Percentiles rank a stretch among this genome's conserved stretches.
phyloP scores from a whole-genome alignment of 257 asterid genomes.

The Rubia yunnanensis region DNA sequence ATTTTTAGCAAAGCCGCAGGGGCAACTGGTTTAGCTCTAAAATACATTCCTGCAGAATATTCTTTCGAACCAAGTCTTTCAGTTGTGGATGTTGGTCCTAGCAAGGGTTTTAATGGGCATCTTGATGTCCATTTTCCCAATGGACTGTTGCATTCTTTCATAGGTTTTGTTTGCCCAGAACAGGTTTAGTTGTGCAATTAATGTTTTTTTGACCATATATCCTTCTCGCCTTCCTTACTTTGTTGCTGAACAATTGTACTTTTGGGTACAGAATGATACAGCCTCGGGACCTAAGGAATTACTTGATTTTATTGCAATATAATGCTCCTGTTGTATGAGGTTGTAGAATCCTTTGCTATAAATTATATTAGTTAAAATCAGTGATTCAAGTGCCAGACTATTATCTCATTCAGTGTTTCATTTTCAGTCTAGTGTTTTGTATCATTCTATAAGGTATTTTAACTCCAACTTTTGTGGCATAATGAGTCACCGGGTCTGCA shows the following conservation, averaged over 20 bases:
- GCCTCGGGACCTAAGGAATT: neutral
- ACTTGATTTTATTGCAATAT: neutral
- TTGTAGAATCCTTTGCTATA: neutral
- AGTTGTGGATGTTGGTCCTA: neutral
- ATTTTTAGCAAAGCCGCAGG: neutral
- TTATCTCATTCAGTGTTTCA: neutral
- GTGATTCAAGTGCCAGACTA: too few relatives aligned
- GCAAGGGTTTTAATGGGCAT: neutral
- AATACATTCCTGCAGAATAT: neutral
- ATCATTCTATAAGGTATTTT: neutral
- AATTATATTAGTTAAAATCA: neutral
- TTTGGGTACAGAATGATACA: neutral
- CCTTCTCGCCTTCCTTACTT: neutral
- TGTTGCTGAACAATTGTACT: neutral
- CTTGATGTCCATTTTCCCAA: neutral
- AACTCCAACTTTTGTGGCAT: neutral
- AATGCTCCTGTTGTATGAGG: neutral
- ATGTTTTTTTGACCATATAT: too few relatives aligned
- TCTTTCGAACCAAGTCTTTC: neutral
- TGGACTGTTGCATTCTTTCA: neutral
- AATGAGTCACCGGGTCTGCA: too few relatives aligned
- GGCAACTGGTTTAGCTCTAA: neutral
- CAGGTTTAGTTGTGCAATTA: too few relatives aligned
- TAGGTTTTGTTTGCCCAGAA: neutral
- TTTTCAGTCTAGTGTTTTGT: neutral